These are phyloP conservation scores for Limnanthes douglasii DNA, from an alignment of 345 rosid genomes.

Conservation along the genomic window DNA sequence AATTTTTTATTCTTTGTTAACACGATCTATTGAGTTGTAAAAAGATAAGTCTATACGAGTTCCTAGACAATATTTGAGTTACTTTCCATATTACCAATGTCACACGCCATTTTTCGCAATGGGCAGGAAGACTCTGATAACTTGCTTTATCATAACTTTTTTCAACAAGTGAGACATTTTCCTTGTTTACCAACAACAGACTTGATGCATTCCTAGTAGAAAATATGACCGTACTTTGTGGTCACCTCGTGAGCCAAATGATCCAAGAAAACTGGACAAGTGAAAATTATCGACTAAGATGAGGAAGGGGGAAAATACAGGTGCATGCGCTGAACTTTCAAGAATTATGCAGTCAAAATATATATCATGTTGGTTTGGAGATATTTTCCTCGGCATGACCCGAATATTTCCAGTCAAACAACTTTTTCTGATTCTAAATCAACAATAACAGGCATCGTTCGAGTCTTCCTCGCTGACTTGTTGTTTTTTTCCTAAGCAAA, in stretches of 20 bases:
- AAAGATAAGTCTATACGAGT: too few species aligned
- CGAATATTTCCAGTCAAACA: slow-evolving; percentile 14
- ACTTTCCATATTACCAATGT: too few species aligned
- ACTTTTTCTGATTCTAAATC: slow-evolving; percentile 54
- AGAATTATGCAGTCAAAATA: too few species aligned
- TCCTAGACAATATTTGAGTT: too few species aligned
- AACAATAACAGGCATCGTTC: slow-evolving; percentile 21
- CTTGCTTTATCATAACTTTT: slow-evolving; percentile 35
- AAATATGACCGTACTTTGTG: slow-evolving; percentile 94
- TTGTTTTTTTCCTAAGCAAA: slow-evolving; percentile 70
- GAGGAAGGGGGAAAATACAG: slow-evolving; percentile 24
- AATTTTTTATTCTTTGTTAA: too few species aligned
- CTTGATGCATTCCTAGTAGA: slow-evolving; percentile 65
- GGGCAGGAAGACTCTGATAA: slow-evolving; percentile 91
- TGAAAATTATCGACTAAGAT: slow-evolving; percentile 56
- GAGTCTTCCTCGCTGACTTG: slow-evolving; percentile 37
- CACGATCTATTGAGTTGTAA: too few species aligned
- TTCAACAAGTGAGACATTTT: slow-evolving; percentile 93
- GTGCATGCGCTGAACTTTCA: too few species aligned
- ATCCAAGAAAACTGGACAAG: slow-evolving; percentile 85
- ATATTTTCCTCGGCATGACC: slow-evolving; percentile 29
- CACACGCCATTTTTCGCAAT: too few species aligned
- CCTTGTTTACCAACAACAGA: slow-evolving; percentile 35
- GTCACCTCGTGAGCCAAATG: slow-evolving; percentile 59
- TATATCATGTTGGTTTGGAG: slow-evolving; percentile 13